These are phyloP conservation scores for Ogataea degrootiae DNA, from an alignment of 805 yeast genomes.

Conservation along the genomic window DNA sequence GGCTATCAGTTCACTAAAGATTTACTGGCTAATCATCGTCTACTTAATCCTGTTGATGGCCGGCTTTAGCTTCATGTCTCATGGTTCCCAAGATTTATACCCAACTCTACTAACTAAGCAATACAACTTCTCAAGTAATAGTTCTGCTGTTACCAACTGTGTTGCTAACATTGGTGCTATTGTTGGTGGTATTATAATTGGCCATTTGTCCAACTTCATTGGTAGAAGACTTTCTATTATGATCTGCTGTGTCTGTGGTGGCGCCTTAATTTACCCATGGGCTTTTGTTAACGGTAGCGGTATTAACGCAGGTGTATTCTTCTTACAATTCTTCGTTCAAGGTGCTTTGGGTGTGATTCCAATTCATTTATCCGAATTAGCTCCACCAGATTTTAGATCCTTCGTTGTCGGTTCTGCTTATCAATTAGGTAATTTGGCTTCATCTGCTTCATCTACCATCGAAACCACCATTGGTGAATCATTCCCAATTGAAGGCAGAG, in stretches of 20 bases:
- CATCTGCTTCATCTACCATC: slow-evolving; percentile 66
- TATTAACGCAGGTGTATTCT: slow-evolving; percentile 56
- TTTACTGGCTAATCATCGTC: slow-evolving; percentile 54
- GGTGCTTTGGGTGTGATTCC: slow-evolving; percentile 71
- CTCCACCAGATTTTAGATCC: slow-evolving; percentile 59
- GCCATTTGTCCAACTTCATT: slow-evolving; percentile 48
- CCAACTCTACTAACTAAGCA: slow-evolving; percentile 51
- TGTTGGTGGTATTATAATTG: slow-evolving; percentile 50
- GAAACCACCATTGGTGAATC: slow-evolving; percentile 57
- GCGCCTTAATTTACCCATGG: slow-evolving; percentile 62
- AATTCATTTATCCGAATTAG: slow-evolving; percentile 54
- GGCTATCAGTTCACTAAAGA: slow-evolving; percentile 34
- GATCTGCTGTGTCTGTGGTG: slow-evolving; percentile 50
- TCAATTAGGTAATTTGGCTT: slow-evolving; percentile 64
- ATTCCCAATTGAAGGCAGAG: slow-evolving; percentile 37
- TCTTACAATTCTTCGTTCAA: slow-evolving; percentile 59
- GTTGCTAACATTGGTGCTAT: slow-evolving; percentile 58
- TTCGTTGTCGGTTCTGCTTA: slow-evolving; percentile 61
- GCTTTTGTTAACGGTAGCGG: slow-evolving; percentile 43
- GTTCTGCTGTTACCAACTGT: slow-evolving; percentile 50
- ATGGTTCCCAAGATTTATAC: slow-evolving; percentile 60
- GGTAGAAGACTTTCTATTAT: slow-evolving; percentile 55
- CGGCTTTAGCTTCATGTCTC: slow-evolving; percentile 59
- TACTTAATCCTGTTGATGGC: slow-evolving; percentile 58
- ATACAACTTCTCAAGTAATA: slow-evolving; percentile 35